A percentile compares a stretch with the other conserved stretches of the same genome.
phyloP scores from a whole-genome alignment of 2,329 filamentous ascomycete species.

The Stagonosporopsis vannaccii region DNA sequence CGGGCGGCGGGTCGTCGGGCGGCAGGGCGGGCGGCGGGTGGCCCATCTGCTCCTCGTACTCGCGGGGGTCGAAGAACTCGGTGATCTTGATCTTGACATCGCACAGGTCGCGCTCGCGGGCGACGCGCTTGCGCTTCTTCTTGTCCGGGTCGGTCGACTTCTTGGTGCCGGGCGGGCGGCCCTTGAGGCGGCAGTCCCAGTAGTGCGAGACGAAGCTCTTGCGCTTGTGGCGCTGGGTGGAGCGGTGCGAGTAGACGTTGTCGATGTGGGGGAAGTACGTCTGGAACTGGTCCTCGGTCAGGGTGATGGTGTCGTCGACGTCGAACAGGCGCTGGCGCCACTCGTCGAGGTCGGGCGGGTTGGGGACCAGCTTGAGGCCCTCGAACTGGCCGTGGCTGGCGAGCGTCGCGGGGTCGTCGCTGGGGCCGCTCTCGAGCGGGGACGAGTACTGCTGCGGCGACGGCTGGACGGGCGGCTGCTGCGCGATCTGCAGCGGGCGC shows the following conservation, averaged over 20 bases:
- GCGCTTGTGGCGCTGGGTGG: constrained; percentile 80
- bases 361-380: constrained; percentile 63
- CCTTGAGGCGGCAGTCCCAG: constrained; percentile 84
- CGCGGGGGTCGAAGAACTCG: constrained; percentile 71
- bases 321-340: constrained; percentile 79
- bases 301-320: constrained; percentile 74
- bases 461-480: constrained; percentile 13
- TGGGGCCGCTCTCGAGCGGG: constrained; percentile 1
- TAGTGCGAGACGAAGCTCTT: constrained; percentile 85
- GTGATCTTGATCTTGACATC: constrained; percentile 89
- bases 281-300: constrained; percentile 80
- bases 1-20: constrained; percentile 12
- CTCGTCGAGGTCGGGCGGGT: constrained; percentile 71
- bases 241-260: constrained; percentile 85
- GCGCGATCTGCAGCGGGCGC: constrained; percentile 27
- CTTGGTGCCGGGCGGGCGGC: constrained; percentile 77
- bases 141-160: constrained; percentile 82
- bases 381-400: constrained; percentile 62
- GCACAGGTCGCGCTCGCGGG: constrained; percentile 79
- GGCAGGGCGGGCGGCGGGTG: constrained; percentile 32
- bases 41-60: constrained; percentile 45
- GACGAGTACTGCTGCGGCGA: constrained; percentile 19
- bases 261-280: constrained; percentile 85
- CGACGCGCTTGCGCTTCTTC: constrained; percentile 80
- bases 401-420: constrained; percentile 45